Evolutionary conservation across 2,329 filamentous ascomycete species (phyloP).

Genomic region (Fusarium sp.): DNA sequence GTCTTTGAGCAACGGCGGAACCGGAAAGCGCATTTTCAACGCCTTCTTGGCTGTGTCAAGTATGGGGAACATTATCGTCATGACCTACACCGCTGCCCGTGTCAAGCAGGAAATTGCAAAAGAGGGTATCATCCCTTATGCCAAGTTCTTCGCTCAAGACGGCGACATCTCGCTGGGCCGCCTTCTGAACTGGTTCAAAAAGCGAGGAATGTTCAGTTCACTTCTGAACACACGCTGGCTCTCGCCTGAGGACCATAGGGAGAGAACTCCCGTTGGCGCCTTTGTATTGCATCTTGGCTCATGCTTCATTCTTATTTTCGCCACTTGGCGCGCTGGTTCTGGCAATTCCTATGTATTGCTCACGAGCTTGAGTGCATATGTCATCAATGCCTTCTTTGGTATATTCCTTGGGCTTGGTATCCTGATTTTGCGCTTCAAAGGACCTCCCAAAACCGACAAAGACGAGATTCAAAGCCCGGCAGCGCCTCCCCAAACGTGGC

Average conservation of each 20-base stretch:
- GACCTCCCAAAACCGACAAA: constrained; percentile 45
- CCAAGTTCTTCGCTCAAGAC: constrained; percentile 59
- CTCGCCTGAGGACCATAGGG: constrained; percentile 50
- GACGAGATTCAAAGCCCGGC: constrained; percentile 23
- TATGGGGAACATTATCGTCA: constrained; percentile 67
- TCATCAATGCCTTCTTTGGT: constrained; percentile 51
- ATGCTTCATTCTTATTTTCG: constrained; percentile 51
- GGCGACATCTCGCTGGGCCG: constrained; percentile 51
- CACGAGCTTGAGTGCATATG: constrained; percentile 49
- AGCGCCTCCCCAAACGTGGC: constrained; percentile 42
- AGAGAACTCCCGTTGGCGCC: constrained; percentile 52
- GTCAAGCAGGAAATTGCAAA: constrained; percentile 72
- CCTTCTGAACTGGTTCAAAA: constrained; percentile 47
- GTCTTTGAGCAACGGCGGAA: constrained; percentile 42
- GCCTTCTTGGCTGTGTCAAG: constrained; percentile 64
- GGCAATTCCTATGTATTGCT: constrained; percentile 48
- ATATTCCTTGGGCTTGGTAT: constrained; percentile 51
- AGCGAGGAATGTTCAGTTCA: constrained; percentile 46
- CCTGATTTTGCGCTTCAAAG: constrained; percentile 50
- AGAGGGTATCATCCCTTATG: constrained; percentile 64
- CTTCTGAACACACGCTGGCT: constrained; percentile 47
- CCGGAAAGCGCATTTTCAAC: constrained; percentile 54
- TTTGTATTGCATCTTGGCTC: constrained; percentile 50
- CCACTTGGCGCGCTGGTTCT: constrained; percentile 46
- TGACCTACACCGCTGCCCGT: constrained; percentile 65